Evolutionary conservation across 1,284 basidiomycete genomes (phyloP).

Genomic region (Salmacisia buchloeana): DNA sequence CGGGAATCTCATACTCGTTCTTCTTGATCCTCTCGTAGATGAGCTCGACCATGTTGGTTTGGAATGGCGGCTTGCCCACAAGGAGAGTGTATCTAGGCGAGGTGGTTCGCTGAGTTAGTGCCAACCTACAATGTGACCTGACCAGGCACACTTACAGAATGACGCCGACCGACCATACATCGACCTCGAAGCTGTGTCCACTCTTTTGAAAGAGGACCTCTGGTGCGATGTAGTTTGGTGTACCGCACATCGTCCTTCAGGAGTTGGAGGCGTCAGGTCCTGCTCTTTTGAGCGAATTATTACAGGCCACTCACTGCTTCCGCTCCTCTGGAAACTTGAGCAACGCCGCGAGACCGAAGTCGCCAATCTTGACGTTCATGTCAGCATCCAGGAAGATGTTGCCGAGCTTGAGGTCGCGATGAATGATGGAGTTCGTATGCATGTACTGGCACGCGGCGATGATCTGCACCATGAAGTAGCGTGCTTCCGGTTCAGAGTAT

Average conservation of each 20-base stretch:
- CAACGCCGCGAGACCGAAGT: constrained; percentile 92
- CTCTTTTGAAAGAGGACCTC: constrained; percentile 92
- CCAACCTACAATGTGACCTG: background rate
- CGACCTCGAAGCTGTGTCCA: constrained; percentile 96
- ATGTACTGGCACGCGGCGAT: constrained; percentile 94
- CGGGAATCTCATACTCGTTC: constrained; percentile 88
- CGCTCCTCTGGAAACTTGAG: constrained; percentile 93
- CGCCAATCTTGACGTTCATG: constrained; percentile 95
- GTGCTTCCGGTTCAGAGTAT: constrained; percentile 85
- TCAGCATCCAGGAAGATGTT: constrained; percentile 86
- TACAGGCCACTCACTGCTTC: constrained; percentile 64
- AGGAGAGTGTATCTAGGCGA: constrained; percentile 69
- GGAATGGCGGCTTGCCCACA: constrained; percentile 90
- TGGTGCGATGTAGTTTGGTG: constrained; percentile 97
- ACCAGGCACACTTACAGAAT: constrained; percentile 58
- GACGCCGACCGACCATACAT: constrained; percentile 95
- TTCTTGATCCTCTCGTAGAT: constrained; percentile 75
- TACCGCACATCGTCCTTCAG: constrained; percentile 84
- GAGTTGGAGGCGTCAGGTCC: background rate
- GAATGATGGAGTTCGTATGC: constrained; percentile 81
- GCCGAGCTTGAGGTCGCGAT: constrained; percentile 66
- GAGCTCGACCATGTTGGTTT: constrained; percentile 77
- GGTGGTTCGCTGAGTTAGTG: background rate
- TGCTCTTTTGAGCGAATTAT: background rate
- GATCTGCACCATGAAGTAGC: constrained; percentile 88